Conservation (phyloP, 225 moss, liverwort and hornwort genomes). For the Thuidium tamariscinum region DNA sequence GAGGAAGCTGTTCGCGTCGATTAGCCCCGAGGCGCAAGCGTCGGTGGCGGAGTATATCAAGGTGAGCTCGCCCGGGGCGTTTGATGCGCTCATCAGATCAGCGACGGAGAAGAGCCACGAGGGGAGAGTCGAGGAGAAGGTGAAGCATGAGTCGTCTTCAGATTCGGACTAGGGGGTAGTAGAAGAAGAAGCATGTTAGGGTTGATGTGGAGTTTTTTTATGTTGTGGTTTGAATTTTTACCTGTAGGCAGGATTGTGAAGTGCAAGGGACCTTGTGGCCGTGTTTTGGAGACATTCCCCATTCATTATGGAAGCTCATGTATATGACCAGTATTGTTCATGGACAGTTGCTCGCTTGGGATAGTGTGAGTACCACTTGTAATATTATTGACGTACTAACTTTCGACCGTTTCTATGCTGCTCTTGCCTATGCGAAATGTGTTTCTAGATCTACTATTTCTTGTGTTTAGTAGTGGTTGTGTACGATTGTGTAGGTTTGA, state of each 20-base stretch:
- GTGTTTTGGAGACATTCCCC: not conserved
- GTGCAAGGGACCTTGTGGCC: not conserved
- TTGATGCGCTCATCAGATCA: slow-evolving; percentile 17
- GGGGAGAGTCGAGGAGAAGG: not conserved
- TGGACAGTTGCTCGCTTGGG: not conserved
- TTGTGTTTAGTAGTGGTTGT: not conserved
- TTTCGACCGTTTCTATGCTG: not conserved
- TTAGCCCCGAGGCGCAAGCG: slow-evolving; percentile 8
- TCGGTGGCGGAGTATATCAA: slow-evolving; percentile 16
- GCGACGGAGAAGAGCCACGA: not conserved
- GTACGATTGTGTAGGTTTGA: not conserved
- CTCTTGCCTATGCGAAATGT: not conserved
- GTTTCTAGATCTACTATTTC: not conserved
- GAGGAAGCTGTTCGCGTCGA: slow-evolving; percentile 24
- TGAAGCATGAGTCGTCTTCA: not conserved
- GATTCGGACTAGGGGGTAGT: not conserved
- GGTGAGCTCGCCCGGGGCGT: slow-evolving; percentile 1
- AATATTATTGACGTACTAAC: not conserved
- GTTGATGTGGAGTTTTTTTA: not conserved
- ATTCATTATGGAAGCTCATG: not conserved
- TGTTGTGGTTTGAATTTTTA: not conserved
- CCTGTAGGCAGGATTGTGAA: not conserved
- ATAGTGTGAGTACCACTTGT: not conserved
- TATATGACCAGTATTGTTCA: not conserved
- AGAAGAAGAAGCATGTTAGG: not conserved